phyloP scores from a whole-genome alignment of 192 early-diverging fungal species.

The Coemansia sp. region DNA sequence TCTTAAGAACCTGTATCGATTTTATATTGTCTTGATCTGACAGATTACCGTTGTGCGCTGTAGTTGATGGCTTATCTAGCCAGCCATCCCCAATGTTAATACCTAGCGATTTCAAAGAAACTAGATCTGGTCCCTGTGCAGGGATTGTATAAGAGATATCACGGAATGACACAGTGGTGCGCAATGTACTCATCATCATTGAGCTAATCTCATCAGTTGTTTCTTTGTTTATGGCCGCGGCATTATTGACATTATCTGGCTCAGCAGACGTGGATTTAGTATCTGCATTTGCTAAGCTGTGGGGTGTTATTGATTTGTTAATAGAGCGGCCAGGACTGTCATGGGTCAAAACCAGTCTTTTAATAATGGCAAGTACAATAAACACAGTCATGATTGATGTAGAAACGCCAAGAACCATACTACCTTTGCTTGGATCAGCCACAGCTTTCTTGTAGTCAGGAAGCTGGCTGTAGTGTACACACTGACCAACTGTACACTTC shows the following conservation, averaged over 20 bases:
- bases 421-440: conserved; percentile 31
- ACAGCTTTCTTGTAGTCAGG: conserved; percentile 61
- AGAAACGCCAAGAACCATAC: conserved; percentile 27
- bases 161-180: conserved; percentile 38
- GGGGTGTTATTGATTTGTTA: too few relatives aligned
- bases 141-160: conserved; percentile 41
- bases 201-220: conserved; percentile 17
- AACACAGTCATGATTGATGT: conserved; percentile 46
- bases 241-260: not conserved
- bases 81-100: not conserved
- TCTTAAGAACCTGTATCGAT: conserved; percentile 52
- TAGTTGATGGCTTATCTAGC: not conserved
- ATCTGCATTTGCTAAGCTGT: too few relatives aligned
- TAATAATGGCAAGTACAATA: conserved; percentile 35
- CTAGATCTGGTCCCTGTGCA: conserved; percentile 20
- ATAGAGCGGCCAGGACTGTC: not conserved
- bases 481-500: conserved; percentile 78
- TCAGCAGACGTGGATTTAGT: not conserved
- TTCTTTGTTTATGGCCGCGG: not conserved
- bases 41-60: not conserved
- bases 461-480: conserved; percentile 82
- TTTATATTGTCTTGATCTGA: not conserved
- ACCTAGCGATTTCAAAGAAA: conserved; percentile 13
- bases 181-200: conserved; percentile 22
- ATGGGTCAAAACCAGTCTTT: conserved; percentile 16